phyloP scores from a whole-genome alignment of 345 rosid species.

The Rhizophora apiculata region DNA sequence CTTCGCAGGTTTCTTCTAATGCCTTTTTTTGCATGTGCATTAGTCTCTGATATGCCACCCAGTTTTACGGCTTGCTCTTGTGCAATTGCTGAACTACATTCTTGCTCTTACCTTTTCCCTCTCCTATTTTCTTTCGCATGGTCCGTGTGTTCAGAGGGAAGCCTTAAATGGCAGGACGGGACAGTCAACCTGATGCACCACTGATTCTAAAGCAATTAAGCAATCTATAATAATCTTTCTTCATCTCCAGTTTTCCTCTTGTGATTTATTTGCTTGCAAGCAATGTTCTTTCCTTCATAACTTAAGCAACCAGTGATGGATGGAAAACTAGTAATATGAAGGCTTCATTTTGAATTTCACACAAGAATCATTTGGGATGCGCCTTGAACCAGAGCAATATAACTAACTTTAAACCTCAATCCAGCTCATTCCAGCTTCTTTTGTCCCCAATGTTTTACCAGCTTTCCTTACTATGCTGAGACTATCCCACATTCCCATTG shows the following conservation, averaged over 20 bases:
- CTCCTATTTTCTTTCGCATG: background rate
- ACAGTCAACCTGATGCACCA: slow-evolving; percentile 2
- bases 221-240: background rate
- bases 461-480: slow-evolving; percentile 52
- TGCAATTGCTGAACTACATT: too few relatives aligned
- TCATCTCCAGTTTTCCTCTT: slow-evolving; percentile 1
- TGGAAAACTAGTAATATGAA: background rate
- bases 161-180: background rate
- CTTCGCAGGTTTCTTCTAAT: too few relatives aligned
- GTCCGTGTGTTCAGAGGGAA: background rate
- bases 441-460: slow-evolving; percentile 44
- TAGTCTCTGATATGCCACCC: too few relatives aligned
- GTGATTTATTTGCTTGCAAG: background rate
- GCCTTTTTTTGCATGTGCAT: too few relatives aligned
- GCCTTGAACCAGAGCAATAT: background rate
- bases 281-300: background rate
- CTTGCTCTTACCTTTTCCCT: background rate
- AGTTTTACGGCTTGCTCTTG: background rate
- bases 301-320: background rate
- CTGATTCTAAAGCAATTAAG: background rate
- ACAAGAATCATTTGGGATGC: background rate
- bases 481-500: slow-evolving; percentile 61
- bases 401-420: slow-evolving; percentile 35
- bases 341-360: background rate
- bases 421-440: slow-evolving; percentile 67